Conservation (phyloP, 345 rosid genomes). For the Populus deltoides region DNA sequence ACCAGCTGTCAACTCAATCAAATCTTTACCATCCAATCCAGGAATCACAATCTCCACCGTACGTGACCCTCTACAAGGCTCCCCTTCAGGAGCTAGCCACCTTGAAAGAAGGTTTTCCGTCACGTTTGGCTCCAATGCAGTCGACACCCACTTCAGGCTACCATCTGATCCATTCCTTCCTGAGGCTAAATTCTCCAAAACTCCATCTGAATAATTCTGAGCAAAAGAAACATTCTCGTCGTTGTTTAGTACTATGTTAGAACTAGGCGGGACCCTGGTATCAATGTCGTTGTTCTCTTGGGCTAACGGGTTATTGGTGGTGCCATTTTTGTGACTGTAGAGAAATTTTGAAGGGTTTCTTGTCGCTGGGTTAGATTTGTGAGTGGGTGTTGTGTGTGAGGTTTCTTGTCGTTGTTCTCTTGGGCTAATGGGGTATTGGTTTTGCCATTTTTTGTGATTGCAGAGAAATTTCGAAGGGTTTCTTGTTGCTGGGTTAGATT, state of each 20-base stretch:
- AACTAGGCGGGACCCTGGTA: not conserved
- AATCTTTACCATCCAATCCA: constrained; percentile 50
- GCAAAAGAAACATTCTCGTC: constrained; percentile 2
- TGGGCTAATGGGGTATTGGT: not conserved
- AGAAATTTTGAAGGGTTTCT: constrained; percentile 9
- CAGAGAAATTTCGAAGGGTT: constrained; percentile 6
- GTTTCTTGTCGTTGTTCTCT: not conserved
- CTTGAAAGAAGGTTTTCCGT: constrained; percentile 47
- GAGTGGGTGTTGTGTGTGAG: not conserved
- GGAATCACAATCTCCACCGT: constrained; percentile 58
- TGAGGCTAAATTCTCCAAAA: not conserved
- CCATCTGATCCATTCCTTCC: constrained; percentile 1
- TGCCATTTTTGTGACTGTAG: not conserved
- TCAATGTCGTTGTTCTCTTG: not conserved
- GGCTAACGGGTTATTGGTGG: not conserved
- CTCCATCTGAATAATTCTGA: constrained; percentile 12
- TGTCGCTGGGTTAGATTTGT: constrained; percentile 11
- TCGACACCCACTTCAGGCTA: constrained; percentile 46
- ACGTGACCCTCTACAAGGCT: constrained; percentile 54
- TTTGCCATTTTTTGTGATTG: not conserved
- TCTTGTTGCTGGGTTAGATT: constrained; percentile 12
- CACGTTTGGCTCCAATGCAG: constrained; percentile 47
- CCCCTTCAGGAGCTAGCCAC: constrained; percentile 70
- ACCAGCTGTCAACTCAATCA: constrained; percentile 58
- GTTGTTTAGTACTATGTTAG: not conserved